These are phyloP conservation scores for Moelleriella libera DNA, from an alignment of 2,329 filamentous ascomycete genomes.

Conservation along the genomic window DNA sequence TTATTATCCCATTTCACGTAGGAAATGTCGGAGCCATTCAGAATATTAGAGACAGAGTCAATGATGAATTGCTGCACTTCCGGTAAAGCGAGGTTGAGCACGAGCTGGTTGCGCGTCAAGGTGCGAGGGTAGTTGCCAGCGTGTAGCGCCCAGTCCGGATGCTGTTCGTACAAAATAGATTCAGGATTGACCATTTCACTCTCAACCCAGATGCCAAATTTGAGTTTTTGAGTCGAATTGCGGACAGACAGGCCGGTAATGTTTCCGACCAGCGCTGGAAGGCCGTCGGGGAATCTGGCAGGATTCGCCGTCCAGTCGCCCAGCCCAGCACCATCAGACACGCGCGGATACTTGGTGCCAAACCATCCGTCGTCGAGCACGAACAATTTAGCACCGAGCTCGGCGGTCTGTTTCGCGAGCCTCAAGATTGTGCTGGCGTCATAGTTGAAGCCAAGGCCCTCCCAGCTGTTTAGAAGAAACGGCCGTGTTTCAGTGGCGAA, in stretches of 20 bases:
- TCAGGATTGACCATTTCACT: constrained; percentile 55
- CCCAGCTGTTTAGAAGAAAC: constrained; percentile 51
- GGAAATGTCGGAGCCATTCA: constrained; percentile 36
- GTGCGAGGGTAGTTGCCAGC: constrained; percentile 42
- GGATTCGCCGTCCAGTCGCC: constrained; percentile 51
- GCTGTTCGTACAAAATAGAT: constrained; percentile 43
- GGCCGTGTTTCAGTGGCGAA: constrained; percentile 37
- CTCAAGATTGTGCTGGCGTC: constrained; percentile 40
- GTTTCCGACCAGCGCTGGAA: constrained; percentile 33
- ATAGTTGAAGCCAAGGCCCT: constrained; percentile 44
- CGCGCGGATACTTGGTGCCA: constrained; percentile 41
- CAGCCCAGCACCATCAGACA: constrained; percentile 41
- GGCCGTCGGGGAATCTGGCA: constrained; percentile 41
- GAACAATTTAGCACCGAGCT: constrained; percentile 46
- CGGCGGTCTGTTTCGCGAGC: constrained; percentile 40
- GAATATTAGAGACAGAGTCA: constrained; percentile 34
- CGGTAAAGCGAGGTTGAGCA: constrained; percentile 44
- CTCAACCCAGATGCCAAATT: constrained; percentile 54
- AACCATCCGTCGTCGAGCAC: constrained; percentile 59
- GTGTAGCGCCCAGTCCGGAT: constrained; percentile 51
- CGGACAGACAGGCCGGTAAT: constrained; percentile 34
- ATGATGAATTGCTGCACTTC: constrained; percentile 53
- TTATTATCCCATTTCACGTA: constrained; percentile 62
- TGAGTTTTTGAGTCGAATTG: constrained; percentile 31
- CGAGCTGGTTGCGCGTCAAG: constrained; percentile 41